These are phyloP conservation scores for Amanita fuliginea DNA, from an alignment of 768 basidiomycete genomes.

Conservation along the genomic window DNA sequence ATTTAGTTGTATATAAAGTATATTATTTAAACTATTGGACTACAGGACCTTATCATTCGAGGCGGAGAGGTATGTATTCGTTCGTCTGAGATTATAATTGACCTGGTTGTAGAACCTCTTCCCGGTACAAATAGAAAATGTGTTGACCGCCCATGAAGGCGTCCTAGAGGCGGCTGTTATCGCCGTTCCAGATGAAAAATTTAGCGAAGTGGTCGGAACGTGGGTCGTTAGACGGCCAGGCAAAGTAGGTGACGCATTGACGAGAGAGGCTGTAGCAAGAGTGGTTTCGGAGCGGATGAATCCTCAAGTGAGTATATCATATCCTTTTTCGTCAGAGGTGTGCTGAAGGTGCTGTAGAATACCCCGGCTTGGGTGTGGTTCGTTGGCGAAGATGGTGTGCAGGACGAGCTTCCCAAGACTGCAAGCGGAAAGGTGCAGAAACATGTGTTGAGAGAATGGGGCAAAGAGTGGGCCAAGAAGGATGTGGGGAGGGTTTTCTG, in stretches of 20 bases:
- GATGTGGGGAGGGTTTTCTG: constrained; percentile 25
- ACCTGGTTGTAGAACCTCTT: constrained; percentile 50
- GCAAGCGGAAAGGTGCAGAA: constrained; percentile 86
- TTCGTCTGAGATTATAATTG: not conserved
- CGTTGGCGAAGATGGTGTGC: constrained; percentile 49
- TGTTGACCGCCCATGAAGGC: constrained; percentile 37
- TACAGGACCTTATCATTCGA: constrained; percentile 73
- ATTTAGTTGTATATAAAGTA: not conserved
- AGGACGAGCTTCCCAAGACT: constrained; percentile 65
- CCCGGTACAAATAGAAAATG: constrained; percentile 79
- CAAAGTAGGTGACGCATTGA: constrained; percentile 20
- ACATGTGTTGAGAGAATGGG: constrained; percentile 64
- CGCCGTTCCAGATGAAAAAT: constrained; percentile 54
- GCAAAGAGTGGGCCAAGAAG: constrained; percentile 37
- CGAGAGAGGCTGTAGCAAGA: constrained; percentile 41
- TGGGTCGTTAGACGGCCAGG: constrained; percentile 55
- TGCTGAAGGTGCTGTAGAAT: constrained; percentile 33
- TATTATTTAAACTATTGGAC: not conserved
- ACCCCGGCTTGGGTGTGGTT: constrained; percentile 82
- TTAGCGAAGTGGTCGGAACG: constrained; percentile 73
- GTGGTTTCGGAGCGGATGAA: constrained; percentile 56
- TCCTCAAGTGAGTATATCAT: constrained; percentile 50
- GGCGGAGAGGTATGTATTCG: constrained; percentile 55
- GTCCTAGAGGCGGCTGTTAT: constrained; percentile 69
- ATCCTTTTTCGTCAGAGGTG: constrained; percentile 3